Base-by-base conservation (phyloP, 768 basidiomycete genomes). In the Agrocybe praecox region DNA sequence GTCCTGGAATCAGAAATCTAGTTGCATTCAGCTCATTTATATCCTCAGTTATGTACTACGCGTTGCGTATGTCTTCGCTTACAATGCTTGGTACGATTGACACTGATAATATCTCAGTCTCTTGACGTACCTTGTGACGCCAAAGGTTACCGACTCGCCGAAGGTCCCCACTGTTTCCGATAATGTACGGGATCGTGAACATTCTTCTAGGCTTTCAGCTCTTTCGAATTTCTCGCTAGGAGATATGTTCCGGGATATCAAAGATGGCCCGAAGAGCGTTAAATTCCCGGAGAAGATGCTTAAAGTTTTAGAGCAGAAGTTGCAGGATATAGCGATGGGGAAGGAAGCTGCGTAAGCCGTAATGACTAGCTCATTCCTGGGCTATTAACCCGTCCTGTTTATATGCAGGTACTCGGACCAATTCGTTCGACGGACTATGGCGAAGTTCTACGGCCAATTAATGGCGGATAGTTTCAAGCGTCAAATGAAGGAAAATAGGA, bases 401-500 rank as follows among this genome's bases (percentile, higher is more conserved):
- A n/a, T 45, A 46, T 46, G 15, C 62, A 95, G 94, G 29, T 96
- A 93, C 72, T 88, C 90, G 12, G 96, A 97, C 68, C 93, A 94
- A 65, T 78, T 94, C 29, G 87, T 95, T 17, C 85, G 96, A 26
- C 82, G 93, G 54, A 94, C 92, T 1, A 90, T 96, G 80, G 96
- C 89, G 54, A 88, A 90, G 32, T 98, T 98, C 72, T 98, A 95
- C 69, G 89, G 89, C 12, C 92, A 94, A 59, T 93, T 92, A 71
- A 86, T 88, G 71, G 87, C 91, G 56, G 90, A 93, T 23, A 81
- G 79, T 36, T 96, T 97, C 77, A 87, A 90, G 55, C 82, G 85
- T 33, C 91, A 95, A 65, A 90, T 98, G 86, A 93, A 94, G 72
- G 96, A 98, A 70, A 96, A 93, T 70, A 84, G 97, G 46, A 97